Percentiles rank a stretch among this genome's conserved stretches.
Evolutionary conservation across 192 early-diverging fungal species (phyloP).

Genomic region (Geranomyces variabilis): DNA sequence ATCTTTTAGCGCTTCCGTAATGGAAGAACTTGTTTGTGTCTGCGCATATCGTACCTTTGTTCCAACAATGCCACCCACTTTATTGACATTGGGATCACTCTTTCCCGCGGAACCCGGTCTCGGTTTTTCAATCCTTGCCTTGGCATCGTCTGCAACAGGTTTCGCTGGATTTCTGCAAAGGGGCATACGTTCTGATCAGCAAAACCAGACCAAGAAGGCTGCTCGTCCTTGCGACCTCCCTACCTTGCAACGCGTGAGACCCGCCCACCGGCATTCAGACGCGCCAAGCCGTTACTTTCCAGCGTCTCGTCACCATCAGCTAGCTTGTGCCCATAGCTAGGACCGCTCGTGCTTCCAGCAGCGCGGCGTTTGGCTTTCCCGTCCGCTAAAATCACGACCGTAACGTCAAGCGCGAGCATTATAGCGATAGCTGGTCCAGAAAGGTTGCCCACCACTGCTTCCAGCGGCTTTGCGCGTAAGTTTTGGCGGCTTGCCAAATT

Average conservation of each 20-base stretch:
- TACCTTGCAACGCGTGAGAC: neutral
- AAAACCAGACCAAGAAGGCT: too few species aligned
- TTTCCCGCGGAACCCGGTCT: neutral
- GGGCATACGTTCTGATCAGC: too few species aligned
- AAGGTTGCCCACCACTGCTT: too few species aligned
- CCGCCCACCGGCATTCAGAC: conserved; percentile 1
- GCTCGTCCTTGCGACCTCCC: too few species aligned
- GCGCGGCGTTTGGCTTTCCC: neutral
- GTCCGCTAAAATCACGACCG: too few species aligned
- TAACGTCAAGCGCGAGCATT: too few species aligned
- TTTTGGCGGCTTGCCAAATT: conserved; percentile 58
- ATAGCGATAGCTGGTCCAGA: too few species aligned
- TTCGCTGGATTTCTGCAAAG: too few species aligned
- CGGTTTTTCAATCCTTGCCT: neutral
- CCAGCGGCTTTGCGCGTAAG: conserved; percentile 36
- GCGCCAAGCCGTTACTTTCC: neutral
- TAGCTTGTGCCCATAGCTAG: neutral
- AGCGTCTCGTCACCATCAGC: conserved; percentile 2
- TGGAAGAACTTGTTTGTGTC: too few species aligned
- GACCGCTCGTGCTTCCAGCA: neutral
- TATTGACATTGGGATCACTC: neutral
- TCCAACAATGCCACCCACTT: neutral
- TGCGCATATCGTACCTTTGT: too few species aligned
- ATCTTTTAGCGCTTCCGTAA: too few species aligned
- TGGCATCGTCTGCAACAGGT: neutral